Evolutionary conservation across 306 rosid species (phyloP).

Genomic region (Alnus rubra): DNA sequence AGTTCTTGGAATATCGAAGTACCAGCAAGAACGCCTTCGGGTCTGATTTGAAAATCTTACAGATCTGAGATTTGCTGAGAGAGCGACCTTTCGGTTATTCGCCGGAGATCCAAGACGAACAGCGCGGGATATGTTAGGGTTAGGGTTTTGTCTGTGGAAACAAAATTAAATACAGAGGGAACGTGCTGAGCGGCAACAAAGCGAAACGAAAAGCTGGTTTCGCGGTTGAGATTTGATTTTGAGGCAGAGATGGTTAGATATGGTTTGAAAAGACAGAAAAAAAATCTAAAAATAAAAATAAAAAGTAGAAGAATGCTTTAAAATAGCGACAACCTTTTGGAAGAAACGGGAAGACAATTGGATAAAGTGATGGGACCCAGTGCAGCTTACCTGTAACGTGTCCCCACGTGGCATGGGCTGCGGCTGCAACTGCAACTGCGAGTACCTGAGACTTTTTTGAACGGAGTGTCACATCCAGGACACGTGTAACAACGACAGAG

Average conservation of each 20-base stretch:
- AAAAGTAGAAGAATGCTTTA: background rate
- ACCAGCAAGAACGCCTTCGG: slow-evolving; percentile 6
- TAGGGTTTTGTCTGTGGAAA: slow-evolving; percentile 68
- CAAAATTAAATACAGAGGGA: slow-evolving; percentile 8
- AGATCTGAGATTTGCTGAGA: slow-evolving; percentile 56
- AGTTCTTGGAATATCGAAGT: slow-evolving; percentile 12
- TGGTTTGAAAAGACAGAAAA: slow-evolving; percentile 1
- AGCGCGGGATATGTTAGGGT: slow-evolving; percentile 29
- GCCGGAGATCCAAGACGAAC: slow-evolving; percentile 26
- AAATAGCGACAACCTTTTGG: slow-evolving; percentile 42
- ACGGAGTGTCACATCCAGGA: slow-evolving; percentile 30
- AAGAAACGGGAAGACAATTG: slow-evolving; percentile 62
- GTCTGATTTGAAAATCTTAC: slow-evolving; percentile 30
- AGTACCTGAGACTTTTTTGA: slow-evolving; percentile 33
- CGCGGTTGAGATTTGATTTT: slow-evolving; percentile 75
- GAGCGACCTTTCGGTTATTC: slow-evolving; percentile 14
- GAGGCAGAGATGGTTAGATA: slow-evolving; percentile 40
- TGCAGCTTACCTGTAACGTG: slow-evolving; percentile 8
- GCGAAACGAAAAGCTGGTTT: slow-evolving; percentile 58
- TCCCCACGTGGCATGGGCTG: slow-evolving; percentile 39
- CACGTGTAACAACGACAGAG: slow-evolving; percentile 29
- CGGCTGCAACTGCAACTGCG: slow-evolving; percentile 25
- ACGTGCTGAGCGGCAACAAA: slow-evolving; percentile 60
- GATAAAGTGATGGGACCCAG: slow-evolving; percentile 57
- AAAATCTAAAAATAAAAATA: background rate